These are phyloP conservation scores for Lecanicillium sp. DNA, from an alignment of 2,329 filamentous ascomycete genomes.

Conservation along the genomic window DNA sequence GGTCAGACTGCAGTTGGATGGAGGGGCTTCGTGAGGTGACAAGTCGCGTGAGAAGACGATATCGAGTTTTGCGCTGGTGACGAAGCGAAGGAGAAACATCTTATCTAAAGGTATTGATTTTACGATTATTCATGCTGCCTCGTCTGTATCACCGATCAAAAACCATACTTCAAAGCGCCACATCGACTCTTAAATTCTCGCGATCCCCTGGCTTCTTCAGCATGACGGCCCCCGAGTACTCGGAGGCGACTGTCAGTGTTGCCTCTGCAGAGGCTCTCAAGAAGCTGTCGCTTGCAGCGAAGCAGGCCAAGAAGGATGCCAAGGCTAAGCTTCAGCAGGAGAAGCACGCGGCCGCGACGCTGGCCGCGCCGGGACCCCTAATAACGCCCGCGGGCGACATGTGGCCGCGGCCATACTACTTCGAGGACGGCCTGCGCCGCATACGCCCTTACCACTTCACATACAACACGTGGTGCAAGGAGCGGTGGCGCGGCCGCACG, in stretches of 20 bases:
- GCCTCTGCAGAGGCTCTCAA: constrained; percentile 3
- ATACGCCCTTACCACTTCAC: constrained; percentile 86
- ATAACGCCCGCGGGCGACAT: constrained; percentile 31
- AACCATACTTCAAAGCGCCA: background rate
- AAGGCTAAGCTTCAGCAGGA: constrained; percentile 13
- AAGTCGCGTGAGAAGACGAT: constrained; percentile 5
- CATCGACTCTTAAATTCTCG: background rate
- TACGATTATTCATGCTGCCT: background rate
- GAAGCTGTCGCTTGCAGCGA: background rate
- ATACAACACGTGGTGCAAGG: constrained; percentile 92
- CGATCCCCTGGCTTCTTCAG: constrained; percentile 6
- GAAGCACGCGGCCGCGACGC: constrained; percentile 8
- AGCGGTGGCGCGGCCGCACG: constrained; percentile 79
- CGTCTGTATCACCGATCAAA: background rate
- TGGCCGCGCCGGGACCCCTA: constrained; percentile 16
- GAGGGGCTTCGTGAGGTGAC: background rate
- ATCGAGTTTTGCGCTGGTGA: too few species aligned
- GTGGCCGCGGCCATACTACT: constrained; percentile 65
- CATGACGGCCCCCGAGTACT: constrained; percentile 2
- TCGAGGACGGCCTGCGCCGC: constrained; percentile 76
- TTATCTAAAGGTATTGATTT: too few species aligned
- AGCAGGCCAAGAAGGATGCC: constrained; percentile 6
- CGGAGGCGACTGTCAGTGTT: constrained; percentile 6
- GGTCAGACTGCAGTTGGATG: background rate
- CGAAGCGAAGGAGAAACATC: too few species aligned